phyloP scores from a whole-genome alignment of 768 basidiomycete species.

The Mycena metata region DNA sequence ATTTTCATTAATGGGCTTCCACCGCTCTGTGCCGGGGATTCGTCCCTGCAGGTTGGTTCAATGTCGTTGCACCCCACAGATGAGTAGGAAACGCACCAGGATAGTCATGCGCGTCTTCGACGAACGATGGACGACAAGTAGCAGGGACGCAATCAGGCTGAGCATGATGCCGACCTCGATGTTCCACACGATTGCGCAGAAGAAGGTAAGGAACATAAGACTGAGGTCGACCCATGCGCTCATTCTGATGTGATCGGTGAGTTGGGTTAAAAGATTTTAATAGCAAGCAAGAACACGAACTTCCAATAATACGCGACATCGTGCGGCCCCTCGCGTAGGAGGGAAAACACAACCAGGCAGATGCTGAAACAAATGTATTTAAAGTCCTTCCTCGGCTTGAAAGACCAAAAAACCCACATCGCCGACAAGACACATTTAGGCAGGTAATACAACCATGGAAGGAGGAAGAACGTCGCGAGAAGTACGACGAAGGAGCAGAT shows the following conservation, averaged over 20 bases:
- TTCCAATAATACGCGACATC: slow-evolving; percentile 89
- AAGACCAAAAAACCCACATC: slow-evolving; percentile 66
- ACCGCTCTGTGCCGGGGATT: slow-evolving; percentile 88
- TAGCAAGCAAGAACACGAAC: slow-evolving; percentile 54
- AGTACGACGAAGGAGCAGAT: slow-evolving; percentile 82
- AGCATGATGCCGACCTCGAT: slow-evolving; percentile 95
- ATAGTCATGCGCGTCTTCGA: slow-evolving; percentile 93
- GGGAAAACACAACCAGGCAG: slow-evolving; percentile 85
- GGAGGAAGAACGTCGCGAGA: slow-evolving; percentile 89
- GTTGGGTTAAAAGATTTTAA: not conserved
- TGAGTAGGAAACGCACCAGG: slow-evolving; percentile 63
- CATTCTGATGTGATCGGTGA: slow-evolving; percentile 64
- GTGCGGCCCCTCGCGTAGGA: slow-evolving; percentile 89
- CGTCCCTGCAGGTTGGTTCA: slow-evolving; percentile 67
- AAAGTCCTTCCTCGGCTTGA: slow-evolving; percentile 4
- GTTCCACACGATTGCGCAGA: slow-evolving; percentile 89
- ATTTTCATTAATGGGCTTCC: slow-evolving; percentile 92
- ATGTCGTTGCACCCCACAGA: not conserved
- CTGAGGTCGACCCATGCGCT: slow-evolving; percentile 92
- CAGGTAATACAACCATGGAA: slow-evolving; percentile 87
- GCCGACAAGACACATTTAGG: slow-evolving; percentile 93
- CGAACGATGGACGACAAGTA: slow-evolving; percentile 91
- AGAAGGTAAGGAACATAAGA: slow-evolving; percentile 90
- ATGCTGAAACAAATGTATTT: slow-evolving; percentile 64
- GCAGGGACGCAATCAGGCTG: slow-evolving; percentile 87